Evolutionary conservation across 495 filamentous ascomycete species (phyloP).

Genomic region (Umbilicaria muhlenbergii): DNA sequence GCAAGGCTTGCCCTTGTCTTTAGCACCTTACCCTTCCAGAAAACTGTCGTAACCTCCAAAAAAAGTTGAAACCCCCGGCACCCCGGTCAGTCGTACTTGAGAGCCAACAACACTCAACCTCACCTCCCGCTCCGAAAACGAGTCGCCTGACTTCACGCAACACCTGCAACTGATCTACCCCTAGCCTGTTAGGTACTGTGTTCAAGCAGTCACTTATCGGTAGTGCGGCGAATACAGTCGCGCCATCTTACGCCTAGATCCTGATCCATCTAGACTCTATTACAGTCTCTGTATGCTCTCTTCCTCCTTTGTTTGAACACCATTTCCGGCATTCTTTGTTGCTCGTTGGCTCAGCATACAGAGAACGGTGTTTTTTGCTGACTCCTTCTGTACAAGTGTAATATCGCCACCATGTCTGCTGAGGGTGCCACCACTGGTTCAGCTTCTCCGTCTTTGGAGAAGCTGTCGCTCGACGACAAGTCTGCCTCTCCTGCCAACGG

Average conservation of each 20-base stretch:
- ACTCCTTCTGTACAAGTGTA: conserved; percentile 3
- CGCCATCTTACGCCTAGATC: neutral
- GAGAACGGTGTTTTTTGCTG: neutral
- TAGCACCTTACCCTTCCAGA: conserved; percentile 13
- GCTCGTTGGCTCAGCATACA: neutral
- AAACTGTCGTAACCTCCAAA: conserved; percentile 26
- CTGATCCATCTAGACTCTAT: conserved; percentile 7
- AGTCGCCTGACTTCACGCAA: conserved; percentile 3
- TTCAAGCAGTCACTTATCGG: neutral
- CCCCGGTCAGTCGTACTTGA: conserved; percentile 14
- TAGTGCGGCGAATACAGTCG: neutral
- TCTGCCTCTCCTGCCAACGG: conserved; percentile 41
- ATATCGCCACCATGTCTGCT: conserved; percentile 43
- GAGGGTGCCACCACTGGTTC: conserved; percentile 26
- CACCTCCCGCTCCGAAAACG: conserved; percentile 3
- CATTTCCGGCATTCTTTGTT: conserved; percentile 5
- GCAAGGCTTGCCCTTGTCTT: neutral
- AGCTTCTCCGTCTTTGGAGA: conserved; percentile 46
- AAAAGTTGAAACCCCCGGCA: conserved; percentile 35
- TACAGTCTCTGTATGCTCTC: conserved; percentile 2
- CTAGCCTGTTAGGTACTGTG: neutral
- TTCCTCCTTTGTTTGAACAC: conserved; percentile 3
- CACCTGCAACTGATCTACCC: neutral
- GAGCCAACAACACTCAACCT: conserved; percentile 8
- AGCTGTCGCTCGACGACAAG: conserved; percentile 48